A percentile compares a stretch with the other conserved stretches of the same genome.
These are phyloP conservation scores for Malania oleifera DNA, from an alignment of 164 flowering plant species.

Conservation along the genomic window DNA sequence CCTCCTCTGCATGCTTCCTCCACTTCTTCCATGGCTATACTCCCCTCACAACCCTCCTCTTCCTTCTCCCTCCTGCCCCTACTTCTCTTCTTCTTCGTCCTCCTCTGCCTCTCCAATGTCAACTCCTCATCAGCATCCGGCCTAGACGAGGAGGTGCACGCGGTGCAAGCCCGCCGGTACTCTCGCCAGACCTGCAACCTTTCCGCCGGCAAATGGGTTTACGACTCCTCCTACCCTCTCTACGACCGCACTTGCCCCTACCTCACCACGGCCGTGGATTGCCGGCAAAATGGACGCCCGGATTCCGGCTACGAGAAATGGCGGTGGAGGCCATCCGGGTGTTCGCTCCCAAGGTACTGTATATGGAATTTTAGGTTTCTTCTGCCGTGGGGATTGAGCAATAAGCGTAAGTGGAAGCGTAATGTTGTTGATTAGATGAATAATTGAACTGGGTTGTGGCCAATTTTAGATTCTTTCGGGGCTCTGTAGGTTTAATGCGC, in stretches of 20 bases:
- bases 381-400: no score
- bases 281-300: slow-evolving; percentile 73
- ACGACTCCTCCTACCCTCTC: slow-evolving; percentile 70
- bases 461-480: no score
- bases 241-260: slow-evolving; percentile 72
- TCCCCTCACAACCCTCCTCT: slow-evolving; percentile 3
- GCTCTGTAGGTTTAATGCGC: slow-evolving; percentile 86
- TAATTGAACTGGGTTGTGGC: no score
- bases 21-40: slow-evolving; percentile 20
- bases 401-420: no score
- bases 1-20: no score
- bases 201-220: slow-evolving; percentile 66
- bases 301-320: slow-evolving; percentile 80
- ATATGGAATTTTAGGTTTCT: no score
- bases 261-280: slow-evolving; percentile 52
- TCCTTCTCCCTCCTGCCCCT: slow-evolving; percentile 12
- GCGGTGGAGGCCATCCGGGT: slow-evolving; percentile 72
- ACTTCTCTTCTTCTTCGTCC: slow-evolving; percentile 14
- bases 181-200: slow-evolving; percentile 40
- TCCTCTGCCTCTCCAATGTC: slow-evolving; percentile 21
- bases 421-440: no score
- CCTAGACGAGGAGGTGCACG: slow-evolving; percentile 21
- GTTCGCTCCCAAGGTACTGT: slow-evolving; percentile 74
- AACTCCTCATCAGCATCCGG: slow-evolving; percentile 20
- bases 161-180: slow-evolving; percentile 31